phyloP scores from a whole-genome alignment of 2,329 filamentous ascomycete species.

The Dichotomopilus funicola region DNA sequence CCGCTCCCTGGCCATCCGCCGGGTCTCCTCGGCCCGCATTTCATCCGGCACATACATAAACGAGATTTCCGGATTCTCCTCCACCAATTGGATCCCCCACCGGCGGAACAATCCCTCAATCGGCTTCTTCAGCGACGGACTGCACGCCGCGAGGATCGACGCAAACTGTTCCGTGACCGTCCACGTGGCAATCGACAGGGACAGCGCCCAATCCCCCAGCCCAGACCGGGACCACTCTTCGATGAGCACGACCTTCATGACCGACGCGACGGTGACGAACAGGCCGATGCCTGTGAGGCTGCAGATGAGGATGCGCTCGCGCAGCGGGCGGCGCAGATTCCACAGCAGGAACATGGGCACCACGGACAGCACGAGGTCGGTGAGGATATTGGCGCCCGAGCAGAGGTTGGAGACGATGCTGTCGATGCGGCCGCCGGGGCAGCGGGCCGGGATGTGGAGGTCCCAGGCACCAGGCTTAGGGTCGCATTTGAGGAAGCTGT shows the following conservation, averaged over 20 bases:
- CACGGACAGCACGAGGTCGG: conserved; percentile 15
- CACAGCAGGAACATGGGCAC: conserved; percentile 16
- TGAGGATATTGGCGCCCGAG: conserved; percentile 15
- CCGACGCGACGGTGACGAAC: conserved; percentile 11
- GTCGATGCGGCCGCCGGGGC: conserved; percentile 2
- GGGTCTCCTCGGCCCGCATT: not conserved
- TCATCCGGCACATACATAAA: conserved; percentile 10
- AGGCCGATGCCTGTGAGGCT: conserved; percentile 15
- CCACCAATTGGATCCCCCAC: conserved; percentile 11
- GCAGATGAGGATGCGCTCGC: conserved; percentile 19
- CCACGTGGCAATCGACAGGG: conserved; percentile 16
- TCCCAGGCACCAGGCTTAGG: conserved; percentile 15
- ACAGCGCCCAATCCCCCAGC: conserved; percentile 9
- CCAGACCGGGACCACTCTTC: not conserved
- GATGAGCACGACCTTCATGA: conserved; percentile 14
- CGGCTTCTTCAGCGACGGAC: conserved; percentile 19
- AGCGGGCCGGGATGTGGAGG: not conserved
- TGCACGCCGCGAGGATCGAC: conserved; percentile 17
- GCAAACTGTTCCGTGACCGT: conserved; percentile 18
- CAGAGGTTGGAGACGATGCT: conserved; percentile 10
- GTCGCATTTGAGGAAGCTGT: conserved; percentile 15
- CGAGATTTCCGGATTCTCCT: conserved; percentile 8
- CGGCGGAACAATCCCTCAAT: conserved; percentile 13
- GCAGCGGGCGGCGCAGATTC: conserved; percentile 16
- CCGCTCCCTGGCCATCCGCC: conserved; percentile 6